Evolutionary conservation across 169 alveolate genomes (phyloP).

Genomic region (Cytauxzoon felis): DNA sequence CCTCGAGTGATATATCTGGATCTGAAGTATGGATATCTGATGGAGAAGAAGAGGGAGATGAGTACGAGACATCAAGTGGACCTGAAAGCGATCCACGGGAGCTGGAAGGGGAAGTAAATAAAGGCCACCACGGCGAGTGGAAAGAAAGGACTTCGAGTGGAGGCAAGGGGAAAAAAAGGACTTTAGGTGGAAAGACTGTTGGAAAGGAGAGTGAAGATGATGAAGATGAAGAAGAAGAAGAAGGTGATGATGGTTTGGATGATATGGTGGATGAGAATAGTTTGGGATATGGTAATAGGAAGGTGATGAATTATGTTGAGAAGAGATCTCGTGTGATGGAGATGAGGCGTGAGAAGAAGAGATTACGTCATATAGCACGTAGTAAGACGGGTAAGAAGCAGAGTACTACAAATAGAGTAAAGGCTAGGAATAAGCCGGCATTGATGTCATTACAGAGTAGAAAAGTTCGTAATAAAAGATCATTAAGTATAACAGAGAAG

Average conservation of each 20-base stretch:
- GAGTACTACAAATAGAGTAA: slow-evolving; percentile 68
- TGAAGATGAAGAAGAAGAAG: slow-evolving; percentile 16
- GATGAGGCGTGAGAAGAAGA: slow-evolving; percentile 21
- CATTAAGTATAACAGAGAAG: slow-evolving; percentile 28
- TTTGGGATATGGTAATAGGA: background rate
- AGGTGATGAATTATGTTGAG: background rate
- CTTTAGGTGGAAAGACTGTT: background rate
- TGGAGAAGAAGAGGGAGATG: slow-evolving; percentile 18
- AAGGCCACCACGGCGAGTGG: background rate
- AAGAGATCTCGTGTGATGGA: slow-evolving; percentile 3
- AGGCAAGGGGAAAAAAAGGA: background rate
- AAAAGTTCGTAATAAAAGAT: slow-evolving; percentile 22
- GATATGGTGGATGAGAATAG: slow-evolving; percentile 12
- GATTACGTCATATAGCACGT: slow-evolving; percentile 13
- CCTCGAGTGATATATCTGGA: background rate
- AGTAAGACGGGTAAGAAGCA: slow-evolving; percentile 60
- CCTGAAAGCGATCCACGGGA: slow-evolving; percentile 1
- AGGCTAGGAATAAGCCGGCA: slow-evolving; percentile 72
- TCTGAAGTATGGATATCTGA: background rate
- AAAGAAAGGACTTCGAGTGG: background rate
- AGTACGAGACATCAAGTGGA: background rate
- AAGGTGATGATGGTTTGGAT: slow-evolving; percentile 18
- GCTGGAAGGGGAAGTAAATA: slow-evolving; percentile 1
- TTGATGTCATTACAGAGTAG: slow-evolving; percentile 69
- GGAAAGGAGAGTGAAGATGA: background rate